Percentiles rank a stretch among this genome's conserved stretches.
Evolutionary conservation across 139 green algal species (phyloP).

Genomic region (Chlorella sp.): DNA sequence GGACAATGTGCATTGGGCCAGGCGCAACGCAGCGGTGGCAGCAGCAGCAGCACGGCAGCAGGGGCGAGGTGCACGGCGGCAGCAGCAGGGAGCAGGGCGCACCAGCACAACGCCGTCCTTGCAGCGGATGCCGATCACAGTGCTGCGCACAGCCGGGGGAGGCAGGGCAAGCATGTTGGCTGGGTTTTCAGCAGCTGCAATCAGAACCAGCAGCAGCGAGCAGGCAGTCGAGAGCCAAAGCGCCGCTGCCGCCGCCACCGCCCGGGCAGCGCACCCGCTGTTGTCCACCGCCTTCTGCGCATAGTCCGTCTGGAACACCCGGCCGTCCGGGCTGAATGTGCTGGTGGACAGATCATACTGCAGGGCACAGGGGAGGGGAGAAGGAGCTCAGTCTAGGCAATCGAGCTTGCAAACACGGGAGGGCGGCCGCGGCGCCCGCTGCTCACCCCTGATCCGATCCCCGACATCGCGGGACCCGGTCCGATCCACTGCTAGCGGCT

Average conservation of each 20-base stretch:
- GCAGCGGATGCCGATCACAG: slow-evolving; percentile 90
- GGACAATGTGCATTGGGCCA: background rate
- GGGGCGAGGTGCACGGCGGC: background rate
- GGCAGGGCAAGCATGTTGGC: background rate
- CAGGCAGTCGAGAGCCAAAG: background rate
- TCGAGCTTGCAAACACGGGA: background rate
- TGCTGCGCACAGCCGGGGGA: slow-evolving; percentile 70
- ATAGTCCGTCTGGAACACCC: slow-evolving; percentile 99
- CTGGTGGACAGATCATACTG: slow-evolving; percentile 97
- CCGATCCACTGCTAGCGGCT: background rate
- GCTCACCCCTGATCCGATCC: slow-evolving; percentile 84
- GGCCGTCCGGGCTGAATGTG: slow-evolving; percentile 97
- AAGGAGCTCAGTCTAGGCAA: background rate
- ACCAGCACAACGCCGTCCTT: slow-evolving; percentile 98
- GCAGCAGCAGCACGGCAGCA: background rate
- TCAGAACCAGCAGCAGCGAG: background rate
- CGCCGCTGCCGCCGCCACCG: background rate
- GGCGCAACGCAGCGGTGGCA: background rate
- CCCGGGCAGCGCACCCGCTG: slow-evolving; percentile 74
- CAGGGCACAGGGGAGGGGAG: background rate
- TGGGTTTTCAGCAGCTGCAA: background rate
- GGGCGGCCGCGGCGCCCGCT: background rate
- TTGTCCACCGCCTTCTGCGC: slow-evolving; percentile 98
- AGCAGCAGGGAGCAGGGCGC: slow-evolving; percentile 18
- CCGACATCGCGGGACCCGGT: slow-evolving; percentile 62